A percentile compares a stretch with the other conserved stretches of the same genome.
These are phyloP conservation scores for Fusarium transvaalense DNA, from an alignment of 2,329 filamentous ascomycete species.

Conservation along the genomic window DNA sequence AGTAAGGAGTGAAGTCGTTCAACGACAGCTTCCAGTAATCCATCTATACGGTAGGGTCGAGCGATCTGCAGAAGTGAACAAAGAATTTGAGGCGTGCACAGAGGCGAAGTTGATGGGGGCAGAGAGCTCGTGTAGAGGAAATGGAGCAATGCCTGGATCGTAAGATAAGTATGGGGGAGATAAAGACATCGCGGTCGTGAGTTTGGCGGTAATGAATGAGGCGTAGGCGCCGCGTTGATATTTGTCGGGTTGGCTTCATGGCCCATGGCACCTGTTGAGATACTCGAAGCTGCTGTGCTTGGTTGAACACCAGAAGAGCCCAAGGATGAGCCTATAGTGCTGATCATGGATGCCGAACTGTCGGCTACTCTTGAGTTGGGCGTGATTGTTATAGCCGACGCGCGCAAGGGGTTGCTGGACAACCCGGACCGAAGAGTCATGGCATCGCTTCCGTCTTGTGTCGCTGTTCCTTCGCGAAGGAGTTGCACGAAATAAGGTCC, in stretches of 20 bases:
- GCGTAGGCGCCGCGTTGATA: slow-evolving; percentile 69
- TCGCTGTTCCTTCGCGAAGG: slow-evolving; percentile 81
- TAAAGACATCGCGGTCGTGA: slow-evolving; percentile 88
- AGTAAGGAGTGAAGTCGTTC: slow-evolving; percentile 90
- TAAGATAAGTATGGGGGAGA: slow-evolving; percentile 90
- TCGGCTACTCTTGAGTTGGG: slow-evolving; percentile 68
- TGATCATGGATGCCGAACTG: slow-evolving; percentile 61
- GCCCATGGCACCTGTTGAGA: slow-evolving; percentile 54
- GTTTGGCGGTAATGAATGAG: slow-evolving; percentile 67
- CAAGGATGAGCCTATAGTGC: slow-evolving; percentile 59
- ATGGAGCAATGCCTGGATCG: slow-evolving; percentile 89
- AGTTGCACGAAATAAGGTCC: slow-evolving; percentile 96
- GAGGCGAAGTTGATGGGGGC: slow-evolving; percentile 77
- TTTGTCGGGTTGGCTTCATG: slow-evolving; percentile 55
- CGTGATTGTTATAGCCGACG: slow-evolving; percentile 89
- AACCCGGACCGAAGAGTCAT: slow-evolving; percentile 78
- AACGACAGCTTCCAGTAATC: slow-evolving; percentile 90
- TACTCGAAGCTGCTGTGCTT: slow-evolving; percentile 60
- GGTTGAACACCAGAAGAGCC: slow-evolving; percentile 56
- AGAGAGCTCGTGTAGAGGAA: slow-evolving; percentile 94
- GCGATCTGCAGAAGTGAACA: slow-evolving; percentile 95
- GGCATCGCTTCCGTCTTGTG: slow-evolving; percentile 79
- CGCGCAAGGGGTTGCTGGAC: slow-evolving; percentile 71
- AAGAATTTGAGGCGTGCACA: slow-evolving; percentile 94
- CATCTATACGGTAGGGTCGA: slow-evolving; percentile 92